A percentile compares a stretch with the other conserved stretches of the same genome.
Conservation (phyloP, 2,329 filamentous ascomycete species). For the Leptodontidium sp. region DNA sequence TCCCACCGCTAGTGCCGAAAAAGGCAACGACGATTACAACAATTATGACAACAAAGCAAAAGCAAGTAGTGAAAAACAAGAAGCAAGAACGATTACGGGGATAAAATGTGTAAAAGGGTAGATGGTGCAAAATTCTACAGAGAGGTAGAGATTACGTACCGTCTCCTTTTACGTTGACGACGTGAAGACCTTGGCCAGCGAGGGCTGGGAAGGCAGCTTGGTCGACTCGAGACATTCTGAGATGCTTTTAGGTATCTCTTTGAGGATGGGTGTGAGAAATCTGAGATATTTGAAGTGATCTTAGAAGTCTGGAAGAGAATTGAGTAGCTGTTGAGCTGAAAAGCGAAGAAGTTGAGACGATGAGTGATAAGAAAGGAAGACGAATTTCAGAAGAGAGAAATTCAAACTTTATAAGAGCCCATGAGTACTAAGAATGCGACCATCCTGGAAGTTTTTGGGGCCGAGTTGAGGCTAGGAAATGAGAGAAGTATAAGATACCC, state of each 20-base stretch:
- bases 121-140: background rate
- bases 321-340: background rate
- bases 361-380: background rate
- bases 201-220: slow-evolving; percentile 62
- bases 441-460: no score
- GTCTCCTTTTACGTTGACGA: slow-evolving; percentile 65
- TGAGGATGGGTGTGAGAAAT: background rate
- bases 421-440: no score
- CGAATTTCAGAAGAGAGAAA: background rate
- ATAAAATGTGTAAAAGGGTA: background rate
- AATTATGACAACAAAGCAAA: background rate
- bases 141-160: slow-evolving; percentile 55
- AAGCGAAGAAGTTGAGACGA: background rate
- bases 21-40: background rate
- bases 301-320: background rate
- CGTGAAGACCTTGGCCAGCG: slow-evolving; percentile 64
- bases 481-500: no score
- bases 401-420: background rate
- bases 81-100: background rate
- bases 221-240: background rate
- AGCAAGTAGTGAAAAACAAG: background rate
- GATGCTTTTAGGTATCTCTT: background rate
- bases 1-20: no score
- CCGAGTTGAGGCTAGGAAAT: no score
- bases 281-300: background rate